phyloP scores from a whole-genome alignment of 73 alveolate species.

The Vitrella brassicaformis region DNA sequence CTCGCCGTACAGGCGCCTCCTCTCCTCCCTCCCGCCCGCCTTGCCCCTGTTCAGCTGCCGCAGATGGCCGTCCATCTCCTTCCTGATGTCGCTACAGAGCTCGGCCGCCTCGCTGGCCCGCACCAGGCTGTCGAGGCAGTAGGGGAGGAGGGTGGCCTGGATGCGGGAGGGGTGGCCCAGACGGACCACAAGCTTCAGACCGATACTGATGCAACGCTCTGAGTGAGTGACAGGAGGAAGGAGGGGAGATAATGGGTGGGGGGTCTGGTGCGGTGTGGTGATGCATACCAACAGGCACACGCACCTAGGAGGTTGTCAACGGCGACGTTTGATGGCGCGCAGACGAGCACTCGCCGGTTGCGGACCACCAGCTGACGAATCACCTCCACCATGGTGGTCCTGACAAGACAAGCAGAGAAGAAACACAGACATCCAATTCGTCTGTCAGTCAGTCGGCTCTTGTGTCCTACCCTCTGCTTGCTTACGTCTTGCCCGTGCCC shows the following conservation, averaged over 20 bases:
- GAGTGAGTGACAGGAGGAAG: too few relatives aligned
- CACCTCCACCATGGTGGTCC: slow-evolving; percentile 74
- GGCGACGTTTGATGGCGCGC: slow-evolving; percentile 89
- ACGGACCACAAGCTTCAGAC: background rate
- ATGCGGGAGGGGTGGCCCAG: slow-evolving; percentile 28
- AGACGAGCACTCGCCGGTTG: slow-evolving; percentile 56
- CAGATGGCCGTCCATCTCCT: background rate
- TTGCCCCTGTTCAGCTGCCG: background rate
- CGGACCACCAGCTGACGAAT: slow-evolving; percentile 50
- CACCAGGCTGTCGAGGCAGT: slow-evolving; percentile 22
- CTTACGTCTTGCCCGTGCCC: slow-evolving; percentile 81
- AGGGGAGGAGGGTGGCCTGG: slow-evolving; percentile 3
- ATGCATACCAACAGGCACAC: too few relatives aligned
- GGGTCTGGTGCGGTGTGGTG: too few relatives aligned
- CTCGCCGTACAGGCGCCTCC: background rate
- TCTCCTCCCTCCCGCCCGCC: background rate
- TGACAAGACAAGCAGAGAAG: too few relatives aligned
- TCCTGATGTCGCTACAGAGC: slow-evolving; percentile 18
- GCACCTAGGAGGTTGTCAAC: slow-evolving; percentile 82
- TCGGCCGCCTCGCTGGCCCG: slow-evolving; percentile 17
- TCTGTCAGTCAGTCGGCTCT: too few relatives aligned
- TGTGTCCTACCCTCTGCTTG: too few relatives aligned
- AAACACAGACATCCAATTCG: too few relatives aligned
- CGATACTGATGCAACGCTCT: background rate
- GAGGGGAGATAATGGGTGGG: too few relatives aligned